Percentiles rank a stretch among this genome's conserved stretches.
Evolutionary conservation across 2,329 filamentous ascomycete species (phyloP).

Genomic region (Xylaria sp.): DNA sequence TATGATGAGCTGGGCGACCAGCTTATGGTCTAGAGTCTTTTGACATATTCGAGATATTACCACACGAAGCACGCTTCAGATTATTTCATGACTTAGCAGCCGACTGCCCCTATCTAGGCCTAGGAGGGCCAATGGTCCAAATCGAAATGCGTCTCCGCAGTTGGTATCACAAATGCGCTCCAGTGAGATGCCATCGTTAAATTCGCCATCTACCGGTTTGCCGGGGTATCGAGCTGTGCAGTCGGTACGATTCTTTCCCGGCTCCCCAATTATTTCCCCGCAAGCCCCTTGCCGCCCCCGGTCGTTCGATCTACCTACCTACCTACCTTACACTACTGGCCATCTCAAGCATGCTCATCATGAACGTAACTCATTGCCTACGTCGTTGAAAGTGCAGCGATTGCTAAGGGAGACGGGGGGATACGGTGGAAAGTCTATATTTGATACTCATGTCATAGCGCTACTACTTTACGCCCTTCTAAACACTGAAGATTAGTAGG

Average conservation of each 20-base stretch:
- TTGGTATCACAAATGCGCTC: conserved; percentile 27
- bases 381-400: not conserved
- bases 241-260: conserved; percentile 33
- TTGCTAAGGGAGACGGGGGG: no score
- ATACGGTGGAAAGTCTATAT: not conserved
- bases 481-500: not conserved
- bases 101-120: not conserved
- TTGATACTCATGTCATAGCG: no score
- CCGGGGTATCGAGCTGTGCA: conserved; percentile 20
- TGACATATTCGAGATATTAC: no score
- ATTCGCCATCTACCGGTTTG: conserved; percentile 9
- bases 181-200: conserved; percentile 28
- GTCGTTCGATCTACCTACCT: not conserved
- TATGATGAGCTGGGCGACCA: no score
- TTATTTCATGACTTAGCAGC: not conserved
- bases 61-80: not conserved
- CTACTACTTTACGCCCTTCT: not conserved
- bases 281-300: conserved; percentile 11
- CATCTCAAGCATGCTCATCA: conserved; percentile 9
- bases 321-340: not conserved
- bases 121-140: not conserved
- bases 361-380: not conserved
- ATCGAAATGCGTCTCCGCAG: not conserved
- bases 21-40: no score
- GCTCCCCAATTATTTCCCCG: conserved; percentile 34